Percentiles rank a stretch among this genome's conserved stretches.
Evolutionary conservation across 2,329 filamentous ascomycete genomes (phyloP).

Genomic region (Allantophomopsis cytisporea): DNA sequence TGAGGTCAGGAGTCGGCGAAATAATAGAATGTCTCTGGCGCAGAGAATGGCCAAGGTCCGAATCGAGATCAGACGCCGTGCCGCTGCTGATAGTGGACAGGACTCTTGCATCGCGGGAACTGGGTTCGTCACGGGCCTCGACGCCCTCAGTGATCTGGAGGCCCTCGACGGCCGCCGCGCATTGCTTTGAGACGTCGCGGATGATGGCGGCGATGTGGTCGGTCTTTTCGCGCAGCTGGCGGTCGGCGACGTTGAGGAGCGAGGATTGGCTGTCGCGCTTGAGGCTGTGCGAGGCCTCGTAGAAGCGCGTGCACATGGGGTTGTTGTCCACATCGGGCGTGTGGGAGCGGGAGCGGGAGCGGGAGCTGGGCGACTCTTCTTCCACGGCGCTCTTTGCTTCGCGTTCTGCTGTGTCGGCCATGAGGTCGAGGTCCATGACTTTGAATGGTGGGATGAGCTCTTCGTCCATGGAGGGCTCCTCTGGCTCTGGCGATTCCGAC

Average conservation of each 20-base stretch:
- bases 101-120: conserved; percentile 16
- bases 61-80: too few species aligned
- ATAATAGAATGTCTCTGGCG: conserved; percentile 60
- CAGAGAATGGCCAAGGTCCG: too few species aligned
- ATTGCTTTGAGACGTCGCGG: conserved; percentile 97
- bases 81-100: conserved; percentile 19
- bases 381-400: too few species aligned
- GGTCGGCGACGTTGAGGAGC: conserved; percentile 90
- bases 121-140: conserved; percentile 31
- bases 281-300: too few species aligned
- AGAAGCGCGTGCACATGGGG: too few species aligned
- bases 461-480: conserved; percentile 49
- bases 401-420: conserved; percentile 22
- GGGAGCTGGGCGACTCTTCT: too few species aligned
- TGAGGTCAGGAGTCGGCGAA: conserved; percentile 88
- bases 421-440: conserved; percentile 35
- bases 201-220: conserved; percentile 99
- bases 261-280: conserved; percentile 56
- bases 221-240: conserved; percentile 97
- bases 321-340: too few species aligned
- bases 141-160: conserved; percentile 88
- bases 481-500: conserved; percentile 64
- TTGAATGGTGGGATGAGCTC: conserved; percentile 28
- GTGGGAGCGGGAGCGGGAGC: too few species aligned
- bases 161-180: conserved; percentile 90